These are phyloP conservation scores for Zasmidium cellare DNA, from an alignment of 2,329 filamentous ascomycete species.

Conservation along the genomic window DNA sequence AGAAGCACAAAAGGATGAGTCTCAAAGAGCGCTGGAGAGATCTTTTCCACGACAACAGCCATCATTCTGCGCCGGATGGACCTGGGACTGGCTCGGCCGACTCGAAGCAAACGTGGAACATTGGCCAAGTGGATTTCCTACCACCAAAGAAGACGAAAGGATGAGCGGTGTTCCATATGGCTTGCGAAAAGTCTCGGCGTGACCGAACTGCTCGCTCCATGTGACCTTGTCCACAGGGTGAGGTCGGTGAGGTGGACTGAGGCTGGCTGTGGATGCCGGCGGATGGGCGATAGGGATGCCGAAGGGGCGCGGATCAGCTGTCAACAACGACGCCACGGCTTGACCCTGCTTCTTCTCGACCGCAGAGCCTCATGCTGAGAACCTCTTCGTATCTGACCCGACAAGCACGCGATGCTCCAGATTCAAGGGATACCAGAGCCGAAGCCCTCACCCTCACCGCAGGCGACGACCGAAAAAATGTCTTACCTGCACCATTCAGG, in stretches of 20 bases:
- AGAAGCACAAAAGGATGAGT: not conserved
- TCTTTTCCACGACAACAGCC: not conserved
- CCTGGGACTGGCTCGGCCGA: not conserved
- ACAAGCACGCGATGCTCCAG: not conserved
- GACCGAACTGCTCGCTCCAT: not conserved
- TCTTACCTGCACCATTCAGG: not conserved
- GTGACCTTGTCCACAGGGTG: not conserved
- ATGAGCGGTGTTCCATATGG: not conserved
- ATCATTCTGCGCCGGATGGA: not conserved
- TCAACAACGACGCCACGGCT: not conserved
- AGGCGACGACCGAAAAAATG: not conserved
- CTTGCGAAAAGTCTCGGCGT: not conserved
- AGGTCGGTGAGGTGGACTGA: not conserved
- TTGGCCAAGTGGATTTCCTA: not conserved
- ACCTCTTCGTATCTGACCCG: not conserved
- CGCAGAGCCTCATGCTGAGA: not conserved
- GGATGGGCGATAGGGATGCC: not conserved
- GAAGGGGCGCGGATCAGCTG: not conserved
- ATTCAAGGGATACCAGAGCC: not conserved
- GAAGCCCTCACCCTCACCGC: not conserved
- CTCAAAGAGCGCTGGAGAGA: not conserved
- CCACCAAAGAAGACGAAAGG: not conserved
- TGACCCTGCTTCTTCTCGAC: not conserved
- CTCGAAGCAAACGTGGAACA: not conserved
- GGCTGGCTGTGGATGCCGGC: not conserved